phyloP scores from a whole-genome alignment of 192 early-diverging fungal species.

The Pecoramyces ruminantium region DNA sequence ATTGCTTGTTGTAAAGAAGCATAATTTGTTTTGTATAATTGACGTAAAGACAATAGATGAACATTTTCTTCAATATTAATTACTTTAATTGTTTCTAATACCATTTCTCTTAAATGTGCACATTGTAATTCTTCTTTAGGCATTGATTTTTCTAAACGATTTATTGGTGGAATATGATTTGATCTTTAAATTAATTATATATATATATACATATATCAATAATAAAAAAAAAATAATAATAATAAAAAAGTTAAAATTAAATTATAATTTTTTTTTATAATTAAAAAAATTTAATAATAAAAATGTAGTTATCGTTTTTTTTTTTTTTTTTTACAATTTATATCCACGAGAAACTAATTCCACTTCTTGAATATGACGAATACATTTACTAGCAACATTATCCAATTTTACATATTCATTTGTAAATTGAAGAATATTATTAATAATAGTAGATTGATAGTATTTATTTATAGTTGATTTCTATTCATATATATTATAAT shows the following conservation, averaged over 20 bases:
- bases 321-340: neutral
- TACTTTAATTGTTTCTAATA: neutral
- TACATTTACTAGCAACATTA: neutral
- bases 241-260: too few species aligned
- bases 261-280: too few species aligned
- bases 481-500: too few species aligned
- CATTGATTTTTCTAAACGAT: neutral
- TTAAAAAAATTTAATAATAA: too few species aligned
- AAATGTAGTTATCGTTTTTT: too few species aligned
- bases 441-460: neutral
- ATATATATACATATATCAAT: too few species aligned
- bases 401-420: neutral
- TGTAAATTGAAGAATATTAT: neutral
- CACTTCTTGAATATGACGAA: neutral
- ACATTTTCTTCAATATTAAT: neutral
- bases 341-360: neutral
- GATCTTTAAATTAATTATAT: neutral
- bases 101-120: neutral
- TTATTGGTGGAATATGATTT: neutral
- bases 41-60: neutral
- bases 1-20: neutral
- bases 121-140: neutral
- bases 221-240: too few species aligned
- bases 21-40: neutral
- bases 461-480: neutral